Conservation (phyloP, 2,329 filamentous ascomycete species). For the Xylaria sp. region DNA sequence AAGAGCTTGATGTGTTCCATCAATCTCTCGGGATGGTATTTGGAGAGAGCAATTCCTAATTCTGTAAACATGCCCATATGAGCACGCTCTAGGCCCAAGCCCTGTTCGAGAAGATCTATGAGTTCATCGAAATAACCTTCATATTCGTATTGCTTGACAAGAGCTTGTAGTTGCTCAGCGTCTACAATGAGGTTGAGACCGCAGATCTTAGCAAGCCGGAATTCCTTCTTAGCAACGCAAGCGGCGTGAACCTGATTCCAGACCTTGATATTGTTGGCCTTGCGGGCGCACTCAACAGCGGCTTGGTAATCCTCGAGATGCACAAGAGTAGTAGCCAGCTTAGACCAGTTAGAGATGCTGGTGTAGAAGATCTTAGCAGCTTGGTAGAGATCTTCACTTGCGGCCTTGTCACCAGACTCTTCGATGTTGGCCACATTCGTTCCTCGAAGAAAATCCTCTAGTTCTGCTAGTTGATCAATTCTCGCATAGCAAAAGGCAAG, state of each 20-base stretch:
- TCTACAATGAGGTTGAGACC: slow-evolving; percentile 98
- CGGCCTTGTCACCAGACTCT: slow-evolving; percentile 97
- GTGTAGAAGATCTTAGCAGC: slow-evolving; percentile 98
- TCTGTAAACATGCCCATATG: slow-evolving; percentile 99
- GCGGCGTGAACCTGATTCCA: slow-evolving; percentile 99
- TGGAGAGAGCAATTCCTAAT: slow-evolving; percentile 87
- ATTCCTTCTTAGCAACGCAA: slow-evolving; percentile 97
- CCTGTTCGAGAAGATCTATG: slow-evolving; percentile 90
- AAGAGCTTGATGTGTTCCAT: slow-evolving; percentile 99
- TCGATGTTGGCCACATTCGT: slow-evolving; percentile 97
- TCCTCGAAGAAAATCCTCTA: slow-evolving; percentile 92
- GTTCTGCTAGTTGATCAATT: slow-evolving; percentile 86
- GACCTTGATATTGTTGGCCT: slow-evolving; percentile 98
- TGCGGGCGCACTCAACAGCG: slow-evolving; percentile 95
- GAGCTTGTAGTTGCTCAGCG: slow-evolving; percentile 88
- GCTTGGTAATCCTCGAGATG: slow-evolving; percentile 96
- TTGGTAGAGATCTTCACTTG: slow-evolving; percentile 90
- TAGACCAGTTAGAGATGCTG: slow-evolving; percentile 99
- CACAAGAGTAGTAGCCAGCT: slow-evolving; percentile 96
- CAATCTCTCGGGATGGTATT: slow-evolving; percentile 91
- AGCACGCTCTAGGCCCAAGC: slow-evolving; percentile 86
- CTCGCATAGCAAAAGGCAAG: slow-evolving; percentile 93
- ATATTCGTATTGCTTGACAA: slow-evolving; percentile 95
- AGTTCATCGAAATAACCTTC: slow-evolving; percentile 99
- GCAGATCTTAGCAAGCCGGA: slow-evolving; percentile 97